Conservation (phyloP, 305 asterid genomes). For the Petunia hybrid region DNA sequence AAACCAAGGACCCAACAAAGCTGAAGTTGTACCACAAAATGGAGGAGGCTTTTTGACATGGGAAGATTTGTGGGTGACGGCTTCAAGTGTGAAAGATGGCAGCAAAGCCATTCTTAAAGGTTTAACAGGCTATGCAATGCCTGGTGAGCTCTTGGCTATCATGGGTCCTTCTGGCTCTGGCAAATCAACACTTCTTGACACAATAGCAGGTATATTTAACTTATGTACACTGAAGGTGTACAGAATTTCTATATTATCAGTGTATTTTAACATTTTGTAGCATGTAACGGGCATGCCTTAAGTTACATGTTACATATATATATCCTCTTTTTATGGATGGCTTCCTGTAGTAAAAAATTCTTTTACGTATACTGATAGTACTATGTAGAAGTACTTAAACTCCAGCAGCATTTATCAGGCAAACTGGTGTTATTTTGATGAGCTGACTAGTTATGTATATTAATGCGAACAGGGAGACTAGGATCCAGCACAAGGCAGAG, state of each 20-base stretch:
- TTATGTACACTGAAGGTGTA: background rate
- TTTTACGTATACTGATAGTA: background rate
- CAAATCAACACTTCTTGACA: constrained; percentile 69
- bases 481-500: constrained; percentile 48
- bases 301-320: background rate
- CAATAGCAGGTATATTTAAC: constrained; percentile 55
- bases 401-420: background rate
- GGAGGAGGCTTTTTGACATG: constrained; percentile 55
- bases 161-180: constrained; percentile 81
- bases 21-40: background rate
- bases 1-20: constrained; percentile 17
- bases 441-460: background rate
- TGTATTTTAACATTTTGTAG: background rate
- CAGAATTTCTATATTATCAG: background rate
- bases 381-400: background rate
- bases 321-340: background rate
- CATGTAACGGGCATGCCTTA: background rate
- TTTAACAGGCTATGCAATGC: constrained; percentile 61
- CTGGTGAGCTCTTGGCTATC: constrained; percentile 60
- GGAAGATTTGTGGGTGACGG: constrained; percentile 63
- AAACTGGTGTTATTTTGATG: background rate
- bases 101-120: constrained; percentile 49
- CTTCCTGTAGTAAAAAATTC: background rate
- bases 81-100: constrained; percentile 41
- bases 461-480: constrained; percentile 53